Conservation (phyloP, 2,329 filamentous ascomycete genomes). For the Rutstroemia sp. region DNA sequence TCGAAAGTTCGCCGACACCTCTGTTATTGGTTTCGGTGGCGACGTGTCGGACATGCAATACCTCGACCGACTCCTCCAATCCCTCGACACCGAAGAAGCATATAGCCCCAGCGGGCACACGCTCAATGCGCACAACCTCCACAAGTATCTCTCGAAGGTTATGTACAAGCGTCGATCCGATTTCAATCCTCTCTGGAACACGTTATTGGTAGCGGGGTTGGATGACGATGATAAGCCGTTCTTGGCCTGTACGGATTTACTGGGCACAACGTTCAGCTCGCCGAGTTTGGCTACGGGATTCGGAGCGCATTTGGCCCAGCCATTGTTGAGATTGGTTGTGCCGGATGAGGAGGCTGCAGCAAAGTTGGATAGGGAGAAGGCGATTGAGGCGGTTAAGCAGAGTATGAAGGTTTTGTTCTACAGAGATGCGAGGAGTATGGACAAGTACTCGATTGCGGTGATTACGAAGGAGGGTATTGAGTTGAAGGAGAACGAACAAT, state of each 20-base stretch:
- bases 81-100: conserved; percentile 81
- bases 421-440: conserved; percentile 86
- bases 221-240: conserved; percentile 76
- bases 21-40: conserved; percentile 88
- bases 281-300: conserved; percentile 91
- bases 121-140: conserved; percentile 87
- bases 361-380: conserved; percentile 67
- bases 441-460: conserved; percentile 85
- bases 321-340: conserved; percentile 76
- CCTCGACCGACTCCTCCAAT: conserved; percentile 82
- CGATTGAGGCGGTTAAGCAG: conserved; percentile 74
- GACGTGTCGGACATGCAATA: conserved; percentile 99
- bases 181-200: conserved; percentile 97
- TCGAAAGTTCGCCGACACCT: conserved; percentile 74
- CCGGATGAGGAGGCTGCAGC: conserved; percentile 75
- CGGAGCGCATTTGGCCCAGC: conserved; percentile 86
- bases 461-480: conserved; percentile 86
- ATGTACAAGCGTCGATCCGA: conserved; percentile 92
- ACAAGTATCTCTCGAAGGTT: conserved; percentile 93
- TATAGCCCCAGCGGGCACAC: conserved; percentile 51
- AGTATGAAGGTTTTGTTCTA: conserved; percentile 99
- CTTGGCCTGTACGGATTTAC: conserved; percentile 82
- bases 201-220: conserved; percentile 82
- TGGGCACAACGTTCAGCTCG: conserved; percentile 84
- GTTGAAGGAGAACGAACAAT: conserved; percentile 73